Evolutionary conservation across 2,329 filamentous ascomycete genomes (phyloP), one percentile per base, ranked within the genome.

Genomic region (Pseudopithomyces maydicus): DNA sequence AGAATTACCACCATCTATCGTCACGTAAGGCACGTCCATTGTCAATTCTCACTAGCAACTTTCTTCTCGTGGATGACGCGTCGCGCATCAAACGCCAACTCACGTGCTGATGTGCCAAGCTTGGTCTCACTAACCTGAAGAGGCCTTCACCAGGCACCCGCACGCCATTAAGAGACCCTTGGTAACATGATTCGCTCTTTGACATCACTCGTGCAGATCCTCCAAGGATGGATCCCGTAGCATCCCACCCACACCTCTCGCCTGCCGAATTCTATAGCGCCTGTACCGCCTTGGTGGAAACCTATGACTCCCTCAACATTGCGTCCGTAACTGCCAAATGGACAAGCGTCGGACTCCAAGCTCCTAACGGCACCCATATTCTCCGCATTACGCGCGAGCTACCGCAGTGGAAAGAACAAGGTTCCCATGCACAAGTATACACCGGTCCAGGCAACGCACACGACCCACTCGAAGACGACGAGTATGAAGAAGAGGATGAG

Each of bases 401-500:
- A 2, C 6, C 48, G 26, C 26, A 29, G 26, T 8, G 5, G 26
- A 29, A 29, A 29, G 26, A 29, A 29, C 26, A 29, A 29, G 26
- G 26, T 8, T 5, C 26, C 26, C 26, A 29, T 29, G 26, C 8
- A 29, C 26, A 29, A 29, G 26, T 29, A 8, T 8, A 4, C 26
- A 29, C 26, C 11, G 20, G 23, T 15, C 14, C 36, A 19, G 23
- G 22, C 35, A 17, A 10, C 5, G 7, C 20, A 17, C n/a, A 22
- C 19, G 4, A n/a, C n/a, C 6, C 4, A 36, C 49, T 29, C 8
- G 35, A 41, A 3, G 22, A 44, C 6, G 49, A 58, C 14, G 33
- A 48, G 2, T 39, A 53, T 5, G 61, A 67, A 12, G 49, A 51
- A 33, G 49, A 52, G 6, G 49, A 52, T 17, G 35, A 41, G 5